These are phyloP conservation scores for Backusella tarrabulga DNA, from an alignment of 192 early-diverging fungal genomes.

Conservation along the genomic window DNA sequence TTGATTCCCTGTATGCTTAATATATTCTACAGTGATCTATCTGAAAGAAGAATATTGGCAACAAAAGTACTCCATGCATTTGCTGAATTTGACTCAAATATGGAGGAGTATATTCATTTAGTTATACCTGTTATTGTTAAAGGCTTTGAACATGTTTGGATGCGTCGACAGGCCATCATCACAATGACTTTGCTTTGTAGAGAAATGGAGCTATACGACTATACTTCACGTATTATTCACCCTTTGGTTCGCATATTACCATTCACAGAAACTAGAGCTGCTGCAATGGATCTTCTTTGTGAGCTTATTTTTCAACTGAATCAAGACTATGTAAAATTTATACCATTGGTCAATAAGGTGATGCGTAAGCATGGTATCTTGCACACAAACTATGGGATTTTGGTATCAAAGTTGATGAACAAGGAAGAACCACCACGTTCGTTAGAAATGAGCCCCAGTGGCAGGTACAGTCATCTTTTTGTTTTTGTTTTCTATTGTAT, in stretches of 20 bases:
- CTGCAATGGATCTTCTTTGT: slow-evolving; percentile 83
- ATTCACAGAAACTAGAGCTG: slow-evolving; percentile 52
- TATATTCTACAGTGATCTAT: slow-evolving; percentile 77
- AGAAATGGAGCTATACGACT: slow-evolving; percentile 76
- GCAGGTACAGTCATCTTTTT: slow-evolving; percentile 23
- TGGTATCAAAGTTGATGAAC: slow-evolving; percentile 71
- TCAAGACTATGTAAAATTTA: slow-evolving; percentile 84
- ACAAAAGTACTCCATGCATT: slow-evolving; percentile 76
- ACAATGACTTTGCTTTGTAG: slow-evolving; percentile 72
- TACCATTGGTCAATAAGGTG: slow-evolving; percentile 80
- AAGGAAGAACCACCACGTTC: slow-evolving; percentile 71
- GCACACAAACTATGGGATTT: slow-evolving; percentile 71
- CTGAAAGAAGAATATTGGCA: slow-evolving; percentile 59
- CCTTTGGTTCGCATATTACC: slow-evolving; percentile 76
- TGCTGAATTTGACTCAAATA: slow-evolving; percentile 75
- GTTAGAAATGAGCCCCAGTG: slow-evolving; percentile 46
- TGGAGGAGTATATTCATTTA: slow-evolving; percentile 91
- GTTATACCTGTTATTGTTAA: slow-evolving; percentile 81
- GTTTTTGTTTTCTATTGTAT: background rate
- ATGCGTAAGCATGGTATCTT: slow-evolving; percentile 61
- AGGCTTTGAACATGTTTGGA: slow-evolving; percentile 67
- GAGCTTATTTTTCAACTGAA: slow-evolving; percentile 80
- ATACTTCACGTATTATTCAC: slow-evolving; percentile 85
- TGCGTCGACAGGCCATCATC: slow-evolving; percentile 67
- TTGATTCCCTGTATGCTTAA: slow-evolving; percentile 80